phyloP scores from a whole-genome alignment of 495 filamentous ascomycete species.

The Lasiosphaeria hispida region DNA sequence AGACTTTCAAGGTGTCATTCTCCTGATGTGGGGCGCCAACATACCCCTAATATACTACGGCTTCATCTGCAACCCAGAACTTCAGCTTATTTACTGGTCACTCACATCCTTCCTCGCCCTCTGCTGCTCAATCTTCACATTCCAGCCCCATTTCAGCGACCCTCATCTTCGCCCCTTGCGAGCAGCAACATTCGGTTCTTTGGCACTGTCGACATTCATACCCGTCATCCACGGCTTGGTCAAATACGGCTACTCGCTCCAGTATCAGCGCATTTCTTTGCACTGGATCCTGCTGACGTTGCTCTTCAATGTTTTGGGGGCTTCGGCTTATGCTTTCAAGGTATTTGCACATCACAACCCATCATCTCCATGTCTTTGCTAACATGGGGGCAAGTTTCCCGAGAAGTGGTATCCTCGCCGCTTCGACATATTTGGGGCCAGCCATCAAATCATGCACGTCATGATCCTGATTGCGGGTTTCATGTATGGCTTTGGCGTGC shows the following conservation, averaged over 20 bases:
- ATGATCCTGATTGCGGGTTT: conserved; percentile 47
- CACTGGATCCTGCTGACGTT: conserved; percentile 41
- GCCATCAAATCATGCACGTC: conserved; percentile 54
- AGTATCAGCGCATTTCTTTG: conserved; percentile 43
- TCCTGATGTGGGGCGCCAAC: conserved; percentile 54
- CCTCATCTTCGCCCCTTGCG: conserved; percentile 37
- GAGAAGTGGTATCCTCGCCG: conserved; percentile 43
- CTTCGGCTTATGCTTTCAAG: conserved; percentile 42
- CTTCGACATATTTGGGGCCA: conserved; percentile 51
- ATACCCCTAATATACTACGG: conserved; percentile 53
- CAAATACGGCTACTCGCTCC: conserved; percentile 36
- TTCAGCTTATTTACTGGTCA: conserved; percentile 40
- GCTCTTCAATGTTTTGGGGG: conserved; percentile 42
- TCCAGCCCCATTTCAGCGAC: conserved; percentile 35
- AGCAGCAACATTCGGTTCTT: conserved; percentile 40
- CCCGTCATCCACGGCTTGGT: conserved; percentile 44
- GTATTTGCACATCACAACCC: conserved; percentile 20
- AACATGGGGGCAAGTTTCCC: conserved; percentile 36
- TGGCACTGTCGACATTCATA: conserved; percentile 41
- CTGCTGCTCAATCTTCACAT: conserved; percentile 36
- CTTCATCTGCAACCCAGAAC: conserved; percentile 39
- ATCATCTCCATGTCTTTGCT: not conserved
- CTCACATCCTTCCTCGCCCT: conserved; percentile 32
- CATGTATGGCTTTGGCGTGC: conserved; percentile 41
- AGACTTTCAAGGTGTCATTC: conserved; percentile 52